phyloP scores from a whole-genome alignment of 2,329 filamentous ascomycete species.

The Penicillium sp. region DNA sequence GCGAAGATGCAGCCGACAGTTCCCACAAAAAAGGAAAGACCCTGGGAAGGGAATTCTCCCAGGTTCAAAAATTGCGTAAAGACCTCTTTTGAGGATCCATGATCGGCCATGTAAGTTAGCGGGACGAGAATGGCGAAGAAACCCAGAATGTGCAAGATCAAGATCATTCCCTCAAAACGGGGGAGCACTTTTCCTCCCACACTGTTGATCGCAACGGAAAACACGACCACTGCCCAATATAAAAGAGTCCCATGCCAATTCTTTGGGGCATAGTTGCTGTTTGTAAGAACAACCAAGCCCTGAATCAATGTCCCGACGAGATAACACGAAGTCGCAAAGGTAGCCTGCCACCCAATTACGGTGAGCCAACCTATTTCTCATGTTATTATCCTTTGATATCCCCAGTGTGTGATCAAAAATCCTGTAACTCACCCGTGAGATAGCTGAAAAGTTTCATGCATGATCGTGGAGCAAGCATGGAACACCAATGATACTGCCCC shows the following conservation, averaged over 20 bases:
- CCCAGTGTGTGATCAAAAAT: not conserved
- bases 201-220: conserved; percentile 48
- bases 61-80: conserved; percentile 53
- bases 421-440: conserved; percentile 28
- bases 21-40: conserved; percentile 44
- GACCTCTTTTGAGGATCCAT: conserved; percentile 44
- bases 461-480: conserved; percentile 41
- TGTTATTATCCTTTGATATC: not conserved
- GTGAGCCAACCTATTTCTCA: conserved; percentile 40
- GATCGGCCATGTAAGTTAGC: conserved; percentile 46
- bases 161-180: conserved; percentile 50
- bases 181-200: conserved; percentile 47
- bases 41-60: conserved; percentile 47
- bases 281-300: conserved; percentile 40
- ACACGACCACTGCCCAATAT: conserved; percentile 45
- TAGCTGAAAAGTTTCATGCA: conserved; percentile 43
- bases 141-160: conserved; percentile 55
- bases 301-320: conserved; percentile 39
- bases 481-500: conserved; percentile 46
- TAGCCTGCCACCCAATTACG: conserved; percentile 47
- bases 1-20: conserved; percentile 38
- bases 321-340: conserved; percentile 39
- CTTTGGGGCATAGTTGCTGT: conserved; percentile 38
- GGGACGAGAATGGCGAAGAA: conserved; percentile 56
- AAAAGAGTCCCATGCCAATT: conserved; percentile 55